Percentiles rank a stretch among this genome's conserved stretches.
Conservation (phyloP, 169 alveolate species). For the Babesia divergens region DNA sequence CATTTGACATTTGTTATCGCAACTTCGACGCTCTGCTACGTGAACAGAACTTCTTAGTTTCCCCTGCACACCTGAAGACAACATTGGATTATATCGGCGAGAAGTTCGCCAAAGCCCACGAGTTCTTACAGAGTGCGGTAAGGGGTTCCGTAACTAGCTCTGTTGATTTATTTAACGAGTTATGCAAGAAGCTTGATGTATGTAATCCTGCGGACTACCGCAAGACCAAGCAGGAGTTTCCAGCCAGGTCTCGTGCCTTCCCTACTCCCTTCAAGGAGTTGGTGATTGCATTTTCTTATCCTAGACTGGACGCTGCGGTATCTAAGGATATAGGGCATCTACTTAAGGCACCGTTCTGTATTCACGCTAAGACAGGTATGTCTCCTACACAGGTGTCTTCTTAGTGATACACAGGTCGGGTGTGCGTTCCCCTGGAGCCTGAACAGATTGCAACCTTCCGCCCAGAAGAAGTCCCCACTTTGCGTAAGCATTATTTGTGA, state of each 20-base stretch:
- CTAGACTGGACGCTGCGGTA: slow-evolving; percentile 62
- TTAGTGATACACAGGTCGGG: slow-evolving; percentile 69
- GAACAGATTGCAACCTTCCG: slow-evolving; percentile 63
- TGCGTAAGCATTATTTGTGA: slow-evolving; percentile 51
- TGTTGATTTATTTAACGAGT: slow-evolving; percentile 23
- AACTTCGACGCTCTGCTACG: slow-evolving; percentile 44
- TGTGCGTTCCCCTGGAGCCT: slow-evolving; percentile 80
- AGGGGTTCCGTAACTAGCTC: slow-evolving; percentile 15
- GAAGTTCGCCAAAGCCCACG: slow-evolving; percentile 15
- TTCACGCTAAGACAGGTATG: slow-evolving; percentile 87
- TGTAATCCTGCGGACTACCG: slow-evolving; percentile 38
- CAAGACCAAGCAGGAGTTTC: background rate
- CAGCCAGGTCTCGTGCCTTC: slow-evolving; percentile 5
- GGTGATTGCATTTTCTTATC: slow-evolving; percentile 60
- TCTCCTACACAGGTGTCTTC: no score
- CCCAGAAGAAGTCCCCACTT: slow-evolving; percentile 82
- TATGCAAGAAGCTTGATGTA: slow-evolving; percentile 38
- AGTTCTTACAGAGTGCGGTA: slow-evolving; percentile 4
- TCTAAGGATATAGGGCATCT: slow-evolving; percentile 85
- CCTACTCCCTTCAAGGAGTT: slow-evolving; percentile 62
- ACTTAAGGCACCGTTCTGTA: slow-evolving; percentile 88
- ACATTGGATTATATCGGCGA: slow-evolving; percentile 59
- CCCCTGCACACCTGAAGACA: slow-evolving; percentile 16
- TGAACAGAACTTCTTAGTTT: slow-evolving; percentile 43
- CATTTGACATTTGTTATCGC: slow-evolving; percentile 62